Evolutionary conservation across 306 rosid species (phyloP).

Genomic region (Casuarina equisetifolia): DNA sequence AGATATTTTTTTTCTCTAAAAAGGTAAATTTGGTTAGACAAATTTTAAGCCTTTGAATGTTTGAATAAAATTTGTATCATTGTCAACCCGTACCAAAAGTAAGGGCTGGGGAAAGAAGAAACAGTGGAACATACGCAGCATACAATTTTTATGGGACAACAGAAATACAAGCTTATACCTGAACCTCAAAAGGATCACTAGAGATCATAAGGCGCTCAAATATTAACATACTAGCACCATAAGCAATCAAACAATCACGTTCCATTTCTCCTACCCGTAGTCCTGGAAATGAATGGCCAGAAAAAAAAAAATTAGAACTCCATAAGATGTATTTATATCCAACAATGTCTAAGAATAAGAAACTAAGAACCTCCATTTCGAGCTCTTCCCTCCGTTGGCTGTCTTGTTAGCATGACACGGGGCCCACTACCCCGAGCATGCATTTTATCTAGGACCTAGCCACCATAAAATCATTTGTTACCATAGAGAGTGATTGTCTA

Average conservation of each 20-base stretch:
- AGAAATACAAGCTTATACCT: conserved; percentile 44
- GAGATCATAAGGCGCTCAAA: conserved; percentile 89
- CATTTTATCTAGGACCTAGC: conserved; percentile 90
- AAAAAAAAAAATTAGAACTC: background rate
- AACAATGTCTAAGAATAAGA: conserved; percentile 18
- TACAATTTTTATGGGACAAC: background rate
- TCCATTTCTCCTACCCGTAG: conserved; percentile 98
- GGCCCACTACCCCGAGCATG: conserved; percentile 96
- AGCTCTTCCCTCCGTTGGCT: conserved; percentile 95
- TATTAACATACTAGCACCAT: conserved; percentile 95
- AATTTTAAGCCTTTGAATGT: background rate
- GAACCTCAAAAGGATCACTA: conserved; percentile 92
- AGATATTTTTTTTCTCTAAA: no score
- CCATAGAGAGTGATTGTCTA: background rate
- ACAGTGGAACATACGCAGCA: background rate
- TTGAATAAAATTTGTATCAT: background rate
- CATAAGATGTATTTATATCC: background rate
- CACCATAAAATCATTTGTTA: conserved; percentile 22
- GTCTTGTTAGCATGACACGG: conserved; percentile 70
- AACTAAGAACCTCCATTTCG: conserved; percentile 76
- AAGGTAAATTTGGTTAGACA: background rate
- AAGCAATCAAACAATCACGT: conserved; percentile 92
- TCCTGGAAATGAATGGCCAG: conserved; percentile 46
- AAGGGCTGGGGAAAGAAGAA: background rate
- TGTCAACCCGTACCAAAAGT: background rate